phyloP scores from a whole-genome alignment of 148 eudicot species.

The Chenopodium quinoa region DNA sequence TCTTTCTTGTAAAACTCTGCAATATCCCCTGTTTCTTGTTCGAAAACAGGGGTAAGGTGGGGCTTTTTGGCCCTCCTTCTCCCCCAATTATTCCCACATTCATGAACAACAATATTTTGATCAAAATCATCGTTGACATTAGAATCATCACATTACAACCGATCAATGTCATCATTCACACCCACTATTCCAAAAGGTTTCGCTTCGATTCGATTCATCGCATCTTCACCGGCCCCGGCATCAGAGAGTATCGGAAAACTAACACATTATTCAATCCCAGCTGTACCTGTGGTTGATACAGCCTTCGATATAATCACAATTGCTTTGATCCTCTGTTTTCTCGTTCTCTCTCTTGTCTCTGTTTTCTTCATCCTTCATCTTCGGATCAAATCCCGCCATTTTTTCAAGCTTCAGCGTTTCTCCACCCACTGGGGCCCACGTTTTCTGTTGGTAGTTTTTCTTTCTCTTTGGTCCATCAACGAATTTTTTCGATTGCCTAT shows the following conservation, averaged over 20 bases:
- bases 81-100: background rate
- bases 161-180: conserved; percentile 23
- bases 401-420: conserved; percentile 40
- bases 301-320: conserved; percentile 41
- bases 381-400: conserved; percentile 35
- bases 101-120: conserved; percentile 12
- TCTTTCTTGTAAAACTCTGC: background rate
- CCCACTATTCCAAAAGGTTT: background rate
- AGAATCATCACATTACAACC: background rate
- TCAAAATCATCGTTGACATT: background rate
- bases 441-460: conserved; percentile 44
- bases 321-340: conserved; percentile 27
- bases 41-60: conserved; percentile 30
- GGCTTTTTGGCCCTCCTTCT: conserved; percentile 28
- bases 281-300: conserved; percentile 23
- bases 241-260: background rate
- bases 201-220: background rate
- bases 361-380: conserved; percentile 44
- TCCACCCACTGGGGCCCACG: conserved; percentile 56
- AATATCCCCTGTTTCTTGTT: conserved; percentile 17
- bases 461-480: conserved; percentile 41
- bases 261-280: conserved; percentile 15
- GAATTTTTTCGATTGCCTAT: conserved; percentile 52
- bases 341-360: conserved; percentile 46
- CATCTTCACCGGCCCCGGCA: conserved; percentile 4